phyloP scores from a whole-genome alignment of 2,329 filamentous ascomycete species.

The Aspergillus quadrilineatus region DNA sequence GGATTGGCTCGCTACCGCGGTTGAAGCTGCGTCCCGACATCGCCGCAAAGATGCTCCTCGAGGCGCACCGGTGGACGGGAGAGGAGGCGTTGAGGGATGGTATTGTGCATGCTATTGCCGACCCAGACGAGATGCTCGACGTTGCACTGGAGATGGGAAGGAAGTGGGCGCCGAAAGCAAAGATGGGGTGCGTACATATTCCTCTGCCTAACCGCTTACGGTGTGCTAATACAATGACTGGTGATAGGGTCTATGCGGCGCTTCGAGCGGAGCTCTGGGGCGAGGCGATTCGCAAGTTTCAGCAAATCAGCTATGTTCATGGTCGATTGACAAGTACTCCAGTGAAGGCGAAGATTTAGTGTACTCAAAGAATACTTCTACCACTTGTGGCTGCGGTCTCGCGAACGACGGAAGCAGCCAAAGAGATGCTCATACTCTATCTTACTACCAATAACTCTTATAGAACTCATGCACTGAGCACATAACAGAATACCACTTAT shows the following conservation, averaged over 20 bases:
- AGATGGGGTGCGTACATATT: slow-evolving; percentile 24
- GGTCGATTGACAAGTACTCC: slow-evolving; percentile 24
- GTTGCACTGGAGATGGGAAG: slow-evolving; percentile 47
- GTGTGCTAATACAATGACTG: neutral
- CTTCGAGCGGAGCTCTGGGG: slow-evolving; percentile 55
- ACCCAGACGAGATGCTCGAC: slow-evolving; percentile 51
- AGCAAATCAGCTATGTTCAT: slow-evolving; percentile 56
- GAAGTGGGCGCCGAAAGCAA: slow-evolving; percentile 41
- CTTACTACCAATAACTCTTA: no score
- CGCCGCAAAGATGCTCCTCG: slow-evolving; percentile 57
- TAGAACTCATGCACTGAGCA: no score
- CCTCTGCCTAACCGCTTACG: neutral
- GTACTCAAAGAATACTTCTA: neutral
- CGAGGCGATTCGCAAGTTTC: slow-evolving; percentile 52
- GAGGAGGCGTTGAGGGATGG: slow-evolving; percentile 53
- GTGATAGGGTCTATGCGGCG: slow-evolving; percentile 48
- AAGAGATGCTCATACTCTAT: no score
- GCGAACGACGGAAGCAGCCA: no score
- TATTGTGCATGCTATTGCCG: slow-evolving; percentile 53
- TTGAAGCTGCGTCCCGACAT: slow-evolving; percentile 53
- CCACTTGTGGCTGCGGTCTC: no score
- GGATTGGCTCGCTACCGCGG: slow-evolving; percentile 53
- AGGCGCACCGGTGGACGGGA: slow-evolving; percentile 57
- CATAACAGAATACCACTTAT: neutral
- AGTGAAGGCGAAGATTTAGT: slow-evolving; percentile 10